Base-by-base conservation (phyloP, 106 monocot species). In the Posidonia australis region DNA sequence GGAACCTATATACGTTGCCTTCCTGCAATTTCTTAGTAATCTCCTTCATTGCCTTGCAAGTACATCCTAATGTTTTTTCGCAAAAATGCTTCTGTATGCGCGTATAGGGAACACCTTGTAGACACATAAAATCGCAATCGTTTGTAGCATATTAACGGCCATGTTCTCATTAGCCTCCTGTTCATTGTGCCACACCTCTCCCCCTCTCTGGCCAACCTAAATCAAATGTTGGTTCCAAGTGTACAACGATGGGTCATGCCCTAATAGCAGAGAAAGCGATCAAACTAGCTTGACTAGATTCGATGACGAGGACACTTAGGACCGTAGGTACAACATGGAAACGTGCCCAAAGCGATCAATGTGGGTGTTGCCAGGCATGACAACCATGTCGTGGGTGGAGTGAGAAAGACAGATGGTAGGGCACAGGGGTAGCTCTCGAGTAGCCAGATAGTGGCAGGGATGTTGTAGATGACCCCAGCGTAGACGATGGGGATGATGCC, bases 361-460 rank as follows among this genome's bases (percentile, higher is more conserved):
- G 73, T 72, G 68, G 45, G 94, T 84, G 67, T 96, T 90, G 62
- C 73, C 51, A 61, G 81, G 81, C 61, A 78, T 78, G 68, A 85
- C 72, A 55, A 85, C 65, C 85, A 67, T 67, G 70, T 80, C 76
- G 30, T 73, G 70, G 17, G 83, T 96, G 22, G 94, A n/a, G 75
- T 65, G 63, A 96, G 84, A 77, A 84, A 84, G 28, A 96, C 94
- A 10, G 82, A 72, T 18, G 94, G 94, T 0, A 86, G 90, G 6
- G 61, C 48, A 19, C 84, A 75, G 19, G 94, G 90, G 70, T 96
- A 96, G 66, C 62, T 45, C 61, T 96, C 94, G 46, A 77, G 77
- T 30, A 96, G 84, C 93, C 93, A 94, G 62, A 94, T 74, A 19
- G 78, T 67, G 45, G 80, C 86, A 22, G 94, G 94, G 74, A 96